Conservation (phyloP, 495 filamentous ascomycete species). For the Sporormia fimetaria region DNA sequence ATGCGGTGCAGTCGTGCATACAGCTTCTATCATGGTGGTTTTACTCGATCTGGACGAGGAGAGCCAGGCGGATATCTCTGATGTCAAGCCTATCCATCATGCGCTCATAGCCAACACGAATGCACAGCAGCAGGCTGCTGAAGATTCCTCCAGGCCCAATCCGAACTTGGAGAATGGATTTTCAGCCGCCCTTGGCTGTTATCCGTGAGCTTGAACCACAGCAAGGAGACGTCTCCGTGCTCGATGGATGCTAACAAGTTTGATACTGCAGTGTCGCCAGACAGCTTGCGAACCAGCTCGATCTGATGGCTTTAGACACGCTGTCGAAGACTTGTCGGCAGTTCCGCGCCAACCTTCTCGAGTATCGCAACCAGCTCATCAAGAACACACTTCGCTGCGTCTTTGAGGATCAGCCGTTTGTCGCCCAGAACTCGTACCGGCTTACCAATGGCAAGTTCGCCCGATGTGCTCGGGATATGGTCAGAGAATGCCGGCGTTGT, state of each 20-base stretch:
- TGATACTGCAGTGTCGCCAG: slow-evolving; percentile 53
- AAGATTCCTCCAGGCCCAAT: slow-evolving; percentile 39
- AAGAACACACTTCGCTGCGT: slow-evolving; percentile 65
- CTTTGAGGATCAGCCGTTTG: slow-evolving; percentile 49
- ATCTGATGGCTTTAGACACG: slow-evolving; percentile 73
- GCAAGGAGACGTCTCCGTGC: slow-evolving; percentile 13
- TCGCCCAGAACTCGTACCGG: slow-evolving; percentile 30
- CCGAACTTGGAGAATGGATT: slow-evolving; percentile 59
- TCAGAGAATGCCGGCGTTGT: slow-evolving; percentile 69
- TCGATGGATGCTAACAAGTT: slow-evolving; percentile 18
- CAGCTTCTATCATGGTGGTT: slow-evolving; percentile 42
- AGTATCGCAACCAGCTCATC: slow-evolving; percentile 60
- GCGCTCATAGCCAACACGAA: slow-evolving; percentile 7
- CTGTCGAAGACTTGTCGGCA: slow-evolving; percentile 71
- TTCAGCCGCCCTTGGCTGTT: slow-evolving; percentile 71
- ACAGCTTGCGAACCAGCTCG: slow-evolving; percentile 59
- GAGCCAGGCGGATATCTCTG: slow-evolving; percentile 31
- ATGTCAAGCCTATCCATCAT: slow-evolving; percentile 13
- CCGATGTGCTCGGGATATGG: slow-evolving; percentile 74
- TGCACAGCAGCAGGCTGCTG: slow-evolving; percentile 8
- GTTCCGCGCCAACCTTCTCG: slow-evolving; percentile 60
- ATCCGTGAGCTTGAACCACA: slow-evolving; percentile 54
- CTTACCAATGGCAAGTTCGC: slow-evolving; percentile 53
- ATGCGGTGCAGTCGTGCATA: slow-evolving; percentile 12
- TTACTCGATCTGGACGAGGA: slow-evolving; percentile 52